phyloP scores from a whole-genome alignment of 495 filamentous ascomycete genomes.

The Xylaria telfairii region DNA sequence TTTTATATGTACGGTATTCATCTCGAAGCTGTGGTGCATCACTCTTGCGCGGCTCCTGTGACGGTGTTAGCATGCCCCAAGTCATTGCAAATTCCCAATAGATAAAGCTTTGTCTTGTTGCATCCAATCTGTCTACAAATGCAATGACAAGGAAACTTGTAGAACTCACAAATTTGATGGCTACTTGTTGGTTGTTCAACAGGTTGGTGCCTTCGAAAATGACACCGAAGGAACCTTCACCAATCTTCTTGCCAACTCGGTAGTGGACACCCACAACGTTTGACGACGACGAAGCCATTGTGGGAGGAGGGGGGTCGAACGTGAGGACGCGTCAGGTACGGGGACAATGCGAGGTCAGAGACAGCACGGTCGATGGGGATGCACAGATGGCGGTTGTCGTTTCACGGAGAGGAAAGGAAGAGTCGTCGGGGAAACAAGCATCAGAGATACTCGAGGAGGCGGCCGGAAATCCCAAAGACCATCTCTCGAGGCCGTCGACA shows the following conservation, averaged over 20 bases:
- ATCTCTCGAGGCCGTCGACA: constrained; percentile 23
- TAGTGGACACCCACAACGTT: constrained; percentile 99
- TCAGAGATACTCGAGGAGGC: constrained; percentile 23
- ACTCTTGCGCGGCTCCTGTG: constrained; percentile 94
- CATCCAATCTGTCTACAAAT: too few relatives aligned
- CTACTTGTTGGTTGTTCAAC: constrained; percentile 98
- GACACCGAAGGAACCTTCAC: constrained; percentile 97
- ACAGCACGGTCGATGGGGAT: constrained; percentile 15
- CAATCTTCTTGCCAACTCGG: constrained; percentile 98
- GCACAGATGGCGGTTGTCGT: constrained; percentile 16
- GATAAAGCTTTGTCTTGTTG: neutral
- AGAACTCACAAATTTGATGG: constrained; percentile 97
- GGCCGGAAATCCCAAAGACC: constrained; percentile 4
- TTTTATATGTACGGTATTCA: constrained; percentile 99
- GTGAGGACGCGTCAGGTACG: constrained; percentile 8
- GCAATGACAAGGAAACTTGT: neutral
- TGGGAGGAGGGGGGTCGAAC: constrained; percentile 19
- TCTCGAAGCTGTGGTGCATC: constrained; percentile 97
- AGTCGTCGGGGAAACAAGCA: constrained; percentile 24
- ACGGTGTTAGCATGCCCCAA: constrained; percentile 16
- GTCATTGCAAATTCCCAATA: neutral
- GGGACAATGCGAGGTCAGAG: neutral
- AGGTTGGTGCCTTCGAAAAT: constrained; percentile 99
- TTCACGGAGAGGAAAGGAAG: neutral
- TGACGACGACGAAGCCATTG: constrained; percentile 92